Percentiles rank a stretch among this genome's conserved stretches.
phyloP scores from a whole-genome alignment of 768 basidiomycete genomes.

The Serpula lacrymans region DNA sequence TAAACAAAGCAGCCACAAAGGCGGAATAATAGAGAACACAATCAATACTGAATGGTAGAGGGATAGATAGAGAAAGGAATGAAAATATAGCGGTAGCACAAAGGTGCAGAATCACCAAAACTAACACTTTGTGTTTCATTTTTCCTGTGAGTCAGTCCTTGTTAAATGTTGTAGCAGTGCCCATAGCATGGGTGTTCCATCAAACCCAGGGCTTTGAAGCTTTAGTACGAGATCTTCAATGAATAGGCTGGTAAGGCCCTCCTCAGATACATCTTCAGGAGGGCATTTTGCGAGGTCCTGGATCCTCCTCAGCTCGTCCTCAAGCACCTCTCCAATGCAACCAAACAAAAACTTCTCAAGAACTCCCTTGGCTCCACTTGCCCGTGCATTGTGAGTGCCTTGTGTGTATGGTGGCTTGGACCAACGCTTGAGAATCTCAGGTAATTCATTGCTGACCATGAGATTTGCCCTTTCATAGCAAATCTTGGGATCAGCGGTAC shows the following conservation, averaged over 20 bases:
- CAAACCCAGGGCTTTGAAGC: slow-evolving; percentile 2
- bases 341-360: slow-evolving; percentile 21
- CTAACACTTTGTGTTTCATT: slow-evolving; percentile 9
- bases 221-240: slow-evolving; percentile 6
- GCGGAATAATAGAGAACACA: too few relatives aligned
- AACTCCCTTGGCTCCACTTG: slow-evolving; percentile 12
- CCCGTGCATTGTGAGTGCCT: slow-evolving; percentile 7
- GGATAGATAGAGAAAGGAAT: too few relatives aligned
- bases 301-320: slow-evolving; percentile 15
- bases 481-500: slow-evolving; percentile 20
- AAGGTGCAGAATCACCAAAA: too few relatives aligned
- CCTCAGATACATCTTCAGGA: slow-evolving; percentile 10
- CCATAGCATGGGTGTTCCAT: slow-evolving; percentile 11
- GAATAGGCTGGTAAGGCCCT: slow-evolving; percentile 8
- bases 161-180: slow-evolving; percentile 3
- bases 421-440: slow-evolving; percentile 24
- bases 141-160: slow-evolving; percentile 8
- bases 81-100: too few relatives aligned
- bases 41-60: too few relatives aligned
- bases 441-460: slow-evolving; percentile 20
- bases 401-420: slow-evolving; percentile 18
- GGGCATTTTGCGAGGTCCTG: slow-evolving; percentile 6
- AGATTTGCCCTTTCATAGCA: slow-evolving; percentile 16
- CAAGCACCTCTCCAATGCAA: slow-evolving; percentile 10
- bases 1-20: too few relatives aligned